A percentile compares a stretch with the other conserved stretches of the same genome.
phyloP scores from a whole-genome alignment of 495 filamentous ascomycete genomes.

The Penicillium paradoxum region DNA sequence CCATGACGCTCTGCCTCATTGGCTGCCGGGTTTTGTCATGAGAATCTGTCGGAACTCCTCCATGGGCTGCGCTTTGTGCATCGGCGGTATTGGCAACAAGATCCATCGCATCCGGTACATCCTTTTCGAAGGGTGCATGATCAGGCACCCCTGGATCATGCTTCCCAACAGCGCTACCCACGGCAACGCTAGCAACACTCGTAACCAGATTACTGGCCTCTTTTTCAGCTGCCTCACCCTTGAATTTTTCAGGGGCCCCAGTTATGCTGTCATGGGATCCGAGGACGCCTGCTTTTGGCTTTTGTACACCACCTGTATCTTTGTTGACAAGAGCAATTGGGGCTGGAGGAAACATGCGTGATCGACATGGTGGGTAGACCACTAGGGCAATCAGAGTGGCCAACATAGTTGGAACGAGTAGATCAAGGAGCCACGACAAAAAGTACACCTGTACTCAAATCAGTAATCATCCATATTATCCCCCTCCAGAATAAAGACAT shows the following conservation, averaged over 20 bases:
- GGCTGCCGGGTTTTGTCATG: slow-evolving; percentile 80
- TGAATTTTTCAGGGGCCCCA: slow-evolving; percentile 75
- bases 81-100: slow-evolving; percentile 48
- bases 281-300: slow-evolving; percentile 68
- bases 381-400: slow-evolving; percentile 60
- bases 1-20: slow-evolving; percentile 72
- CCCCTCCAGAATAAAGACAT: slow-evolving; percentile 47
- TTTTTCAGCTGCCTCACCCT: slow-evolving; percentile 80
- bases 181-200: slow-evolving; percentile 65
- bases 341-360: slow-evolving; percentile 69
- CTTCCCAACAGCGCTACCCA: slow-evolving; percentile 72
- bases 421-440: slow-evolving; percentile 67
- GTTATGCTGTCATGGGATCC: slow-evolving; percentile 74
- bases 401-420: slow-evolving; percentile 56
- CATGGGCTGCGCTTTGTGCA: slow-evolving; percentile 54
- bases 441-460: slow-evolving; percentile 54
- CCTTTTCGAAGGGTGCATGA: slow-evolving; percentile 37
- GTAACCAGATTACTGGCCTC: slow-evolving; percentile 79
- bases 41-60: slow-evolving; percentile 35
- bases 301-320: slow-evolving; percentile 63
- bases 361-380: slow-evolving; percentile 56
- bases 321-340: slow-evolving; percentile 66
- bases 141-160: slow-evolving; percentile 51
- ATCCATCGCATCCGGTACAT: slow-evolving; percentile 59
- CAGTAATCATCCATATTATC: not conserved